Base-by-base conservation (phyloP, 371 early-diverging fungal species). In the Mucor piriformis region DNA sequence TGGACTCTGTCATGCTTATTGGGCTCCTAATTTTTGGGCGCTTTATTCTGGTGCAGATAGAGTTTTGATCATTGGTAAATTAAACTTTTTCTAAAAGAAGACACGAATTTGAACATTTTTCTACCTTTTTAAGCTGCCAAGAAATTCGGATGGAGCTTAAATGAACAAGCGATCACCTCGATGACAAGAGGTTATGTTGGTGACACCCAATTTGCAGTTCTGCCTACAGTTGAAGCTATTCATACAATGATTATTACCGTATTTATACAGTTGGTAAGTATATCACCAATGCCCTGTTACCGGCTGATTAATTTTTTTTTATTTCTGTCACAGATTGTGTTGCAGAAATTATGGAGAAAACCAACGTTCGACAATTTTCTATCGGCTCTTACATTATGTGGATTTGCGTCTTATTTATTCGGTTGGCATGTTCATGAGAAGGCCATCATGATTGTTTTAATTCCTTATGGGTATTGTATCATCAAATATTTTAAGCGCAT, bases 361-460 rank as follows among this genome's bases (percentile, higher is more conserved):
- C 93, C 94, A 3, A 86, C 84, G 0, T 77, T 81, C 52, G 71
- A 79, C 8, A 83, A 82, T n/a, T 93, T 97, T 56, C 24, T 95
- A n/a, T 73, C 86, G 16, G 74, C 89, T 0, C 63, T 96, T 15
- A 85, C 88, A 2, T 73, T 94, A 20, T 94, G 93, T 61, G 94
- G 89, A 0, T 94, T 91, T 57, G 84, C 91, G 1, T 92, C 96
- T 24, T 98, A 89, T 72, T 64, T 94, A 64, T 96, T 96, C 73
- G 97, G 97, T 18, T 98, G 96, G 96, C 98, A 98, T 73, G 98
- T 98, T 7, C 98, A 98, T 66, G 98, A 98, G 66, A 98, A 98
- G 74, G 98, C 98, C 1, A 87, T 95, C 12, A 73, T 98, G 70
- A 59, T 96, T 62, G 85, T 93, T 3, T 64, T 93, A 43, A 87